Evolutionary conservation across 495 filamentous ascomycete species (phyloP).

Genomic region (Xylaria nigripes): DNA sequence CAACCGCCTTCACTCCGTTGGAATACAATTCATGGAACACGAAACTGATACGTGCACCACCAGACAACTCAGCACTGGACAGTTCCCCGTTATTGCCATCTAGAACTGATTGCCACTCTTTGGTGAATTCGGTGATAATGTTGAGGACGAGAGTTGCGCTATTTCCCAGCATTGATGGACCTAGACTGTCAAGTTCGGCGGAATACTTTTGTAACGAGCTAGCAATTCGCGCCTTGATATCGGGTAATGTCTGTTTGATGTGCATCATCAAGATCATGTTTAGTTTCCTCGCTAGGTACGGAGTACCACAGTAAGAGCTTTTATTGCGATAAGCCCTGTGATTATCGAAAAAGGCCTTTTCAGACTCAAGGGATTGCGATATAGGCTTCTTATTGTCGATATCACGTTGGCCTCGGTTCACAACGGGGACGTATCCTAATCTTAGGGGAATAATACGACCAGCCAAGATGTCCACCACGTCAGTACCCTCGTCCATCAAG

Average conservation of each 20-base stretch:
- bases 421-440: constrained; percentile 94
- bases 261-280: constrained; percentile 99
- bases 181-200: constrained; percentile 70
- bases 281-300: constrained; percentile 91
- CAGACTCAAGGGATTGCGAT: constrained; percentile 83
- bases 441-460: constrained; percentile 95
- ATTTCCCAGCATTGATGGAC: constrained; percentile 94
- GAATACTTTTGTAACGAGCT: constrained; percentile 89
- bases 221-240: constrained; percentile 94
- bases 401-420: constrained; percentile 97
- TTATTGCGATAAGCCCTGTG: constrained; percentile 99
- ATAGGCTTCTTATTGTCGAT: constrained; percentile 96
- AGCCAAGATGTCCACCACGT: constrained; percentile 98
- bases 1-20: constrained; percentile 96
- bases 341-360: constrained; percentile 96
- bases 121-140: constrained; percentile 97
- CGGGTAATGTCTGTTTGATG: constrained; percentile 98
- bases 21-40: constrained; percentile 98
- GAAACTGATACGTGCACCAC: constrained; percentile 97
- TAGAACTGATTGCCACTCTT: constrained; percentile 91
- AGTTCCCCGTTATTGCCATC: constrained; percentile 96
- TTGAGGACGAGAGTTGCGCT: constrained; percentile 92
- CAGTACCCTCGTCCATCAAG: constrained; percentile 98
- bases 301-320: constrained; percentile 95
- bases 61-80: constrained; percentile 87